These are phyloP conservation scores for Pseudogymnoascus sp. DNA, from an alignment of 2,329 filamentous ascomycete species.

Conservation along the genomic window DNA sequence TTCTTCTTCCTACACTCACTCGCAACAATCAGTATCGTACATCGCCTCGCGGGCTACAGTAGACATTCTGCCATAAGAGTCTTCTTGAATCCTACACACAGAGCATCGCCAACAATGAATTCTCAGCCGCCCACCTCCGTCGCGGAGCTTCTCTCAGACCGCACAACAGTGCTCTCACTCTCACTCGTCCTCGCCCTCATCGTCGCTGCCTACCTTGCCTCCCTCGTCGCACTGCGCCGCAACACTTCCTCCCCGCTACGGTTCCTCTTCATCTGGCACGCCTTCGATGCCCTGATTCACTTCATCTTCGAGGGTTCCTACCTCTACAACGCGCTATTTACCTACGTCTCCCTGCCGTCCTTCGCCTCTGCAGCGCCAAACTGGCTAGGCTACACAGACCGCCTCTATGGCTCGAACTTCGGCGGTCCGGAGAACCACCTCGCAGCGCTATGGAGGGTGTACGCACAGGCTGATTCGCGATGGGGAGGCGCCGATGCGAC, in stretches of 20 bases:
- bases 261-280: constrained; percentile 86
- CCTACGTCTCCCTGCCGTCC: constrained; percentile 36
- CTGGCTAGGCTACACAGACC: constrained; percentile 41
- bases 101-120: background rate
- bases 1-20: background rate
- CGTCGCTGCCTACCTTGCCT: constrained; percentile 40
- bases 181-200: constrained; percentile 46
- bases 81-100: background rate
- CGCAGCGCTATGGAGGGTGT: constrained; percentile 60
- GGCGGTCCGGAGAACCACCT: constrained; percentile 45
- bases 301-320: constrained; percentile 84
- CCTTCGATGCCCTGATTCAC: constrained; percentile 87
- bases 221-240: constrained; percentile 33
- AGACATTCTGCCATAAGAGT: background rate
- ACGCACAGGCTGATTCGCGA: constrained; percentile 52
- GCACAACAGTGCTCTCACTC: constrained; percentile 51
- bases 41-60: background rate
- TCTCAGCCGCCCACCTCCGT: constrained; percentile 15
- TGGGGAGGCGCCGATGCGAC: constrained; percentile 56
- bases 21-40: background rate
- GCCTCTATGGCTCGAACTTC: constrained; percentile 47
- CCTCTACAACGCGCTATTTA: constrained; percentile 90
- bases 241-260: constrained; percentile 49
- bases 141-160: constrained; percentile 42
- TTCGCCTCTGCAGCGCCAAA: constrained; percentile 73